These are phyloP conservation scores for Leersia perrieri DNA, from an alignment of 176 grass and related monocot species.

Conservation along the genomic window DNA sequence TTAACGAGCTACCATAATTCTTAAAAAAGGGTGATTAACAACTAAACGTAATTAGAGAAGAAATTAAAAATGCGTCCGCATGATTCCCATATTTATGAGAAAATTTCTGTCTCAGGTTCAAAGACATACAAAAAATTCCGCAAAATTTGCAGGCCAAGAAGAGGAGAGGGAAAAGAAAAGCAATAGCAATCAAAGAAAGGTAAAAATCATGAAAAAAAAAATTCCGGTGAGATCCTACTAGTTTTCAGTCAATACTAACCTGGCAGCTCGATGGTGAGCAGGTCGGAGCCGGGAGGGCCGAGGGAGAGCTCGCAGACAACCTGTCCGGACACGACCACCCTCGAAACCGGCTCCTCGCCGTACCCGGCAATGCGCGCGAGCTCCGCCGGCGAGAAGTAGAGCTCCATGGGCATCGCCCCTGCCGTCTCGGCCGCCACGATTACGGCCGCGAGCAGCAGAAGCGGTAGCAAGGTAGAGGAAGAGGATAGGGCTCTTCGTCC, in stretches of 20 bases:
- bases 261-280: constrained; percentile 49
- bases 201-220: not conserved
- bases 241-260: not conserved
- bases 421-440: not conserved
- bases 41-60: not conserved
- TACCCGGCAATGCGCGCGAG: constrained; percentile 61
- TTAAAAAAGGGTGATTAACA: not conserved
- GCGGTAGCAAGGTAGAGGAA: not conserved
- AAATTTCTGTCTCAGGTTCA: not conserved
- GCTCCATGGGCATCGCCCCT: constrained; percentile 43
- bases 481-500: not conserved
- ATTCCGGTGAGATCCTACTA: not conserved
- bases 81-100: not conserved
- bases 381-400: constrained; percentile 53
- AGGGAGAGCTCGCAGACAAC: constrained; percentile 56
- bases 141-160: not conserved
- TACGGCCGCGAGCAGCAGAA: not conserved
- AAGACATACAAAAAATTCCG: not conserved
- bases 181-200: not conserved
- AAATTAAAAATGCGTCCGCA: not conserved
- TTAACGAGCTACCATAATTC: not conserved
- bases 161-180: not conserved
- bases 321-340: constrained; percentile 63
- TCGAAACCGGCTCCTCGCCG: constrained; percentile 66
- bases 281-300: constrained; percentile 15